Conservation (phyloP, 108 stramenopile genomes). For the Schizochytrium sp. region DNA sequence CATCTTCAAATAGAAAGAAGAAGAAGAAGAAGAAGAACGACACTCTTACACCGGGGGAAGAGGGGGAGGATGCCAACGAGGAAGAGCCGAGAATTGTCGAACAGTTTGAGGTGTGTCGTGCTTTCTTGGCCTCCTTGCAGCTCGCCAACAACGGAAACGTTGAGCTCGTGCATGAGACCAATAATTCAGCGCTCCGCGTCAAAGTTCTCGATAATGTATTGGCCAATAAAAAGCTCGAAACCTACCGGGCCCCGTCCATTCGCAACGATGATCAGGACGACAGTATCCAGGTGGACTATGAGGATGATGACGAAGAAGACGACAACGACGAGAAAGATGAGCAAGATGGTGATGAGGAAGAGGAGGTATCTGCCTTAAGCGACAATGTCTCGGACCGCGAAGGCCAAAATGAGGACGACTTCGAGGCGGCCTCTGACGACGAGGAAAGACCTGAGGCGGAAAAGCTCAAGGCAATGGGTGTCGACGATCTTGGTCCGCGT, state of each 20-base stretch:
- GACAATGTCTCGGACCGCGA: neutral
- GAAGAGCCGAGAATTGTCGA: slow-evolving; percentile 1
- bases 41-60: slow-evolving; percentile 9
- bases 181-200: neutral
- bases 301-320: neutral
- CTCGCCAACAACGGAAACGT: slow-evolving; percentile 85
- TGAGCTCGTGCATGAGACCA: slow-evolving; percentile 45
- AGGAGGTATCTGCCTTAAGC: neutral
- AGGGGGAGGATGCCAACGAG: neutral
- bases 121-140: slow-evolving; percentile 85
- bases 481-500: neutral
- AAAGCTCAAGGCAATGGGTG: neutral
- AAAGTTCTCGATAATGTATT: neutral
- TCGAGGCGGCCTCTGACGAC: neutral
- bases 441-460: neutral
- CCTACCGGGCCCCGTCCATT: neutral
- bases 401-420: neutral
- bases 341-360: neutral
- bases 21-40: neutral
- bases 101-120: slow-evolving; percentile 80
- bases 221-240: slow-evolving; percentile 11
- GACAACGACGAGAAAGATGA: neutral
- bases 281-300: neutral
- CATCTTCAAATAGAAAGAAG: neutral
- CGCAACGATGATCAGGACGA: neutral